Conservation (phyloP, 2,329 filamentous ascomycete species). For the Verticillium albo-atrum region DNA sequence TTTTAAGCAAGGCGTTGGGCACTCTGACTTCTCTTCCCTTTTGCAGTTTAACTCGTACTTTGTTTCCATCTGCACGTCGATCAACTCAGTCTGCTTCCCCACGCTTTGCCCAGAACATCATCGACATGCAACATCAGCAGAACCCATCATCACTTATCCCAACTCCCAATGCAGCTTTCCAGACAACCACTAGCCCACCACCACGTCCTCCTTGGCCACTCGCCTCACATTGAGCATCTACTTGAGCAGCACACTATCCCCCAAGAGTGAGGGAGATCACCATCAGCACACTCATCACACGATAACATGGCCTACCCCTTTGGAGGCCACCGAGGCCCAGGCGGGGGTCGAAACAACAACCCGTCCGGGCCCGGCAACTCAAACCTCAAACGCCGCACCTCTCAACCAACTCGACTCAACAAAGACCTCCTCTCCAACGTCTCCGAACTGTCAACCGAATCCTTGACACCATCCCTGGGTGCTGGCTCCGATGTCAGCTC, state of each 20-base stretch:
- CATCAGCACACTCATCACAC: background rate
- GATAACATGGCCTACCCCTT: constrained; percentile 1
- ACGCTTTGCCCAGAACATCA: background rate
- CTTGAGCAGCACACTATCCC: background rate
- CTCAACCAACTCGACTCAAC: background rate
- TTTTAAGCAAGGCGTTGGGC: constrained; percentile 4
- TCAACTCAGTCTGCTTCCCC: background rate
- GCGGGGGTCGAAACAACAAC: background rate
- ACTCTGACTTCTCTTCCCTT: background rate
- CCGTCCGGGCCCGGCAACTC: background rate
- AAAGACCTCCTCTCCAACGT: constrained; percentile 8
- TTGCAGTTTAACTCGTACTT: background rate
- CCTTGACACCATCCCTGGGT: constrained; percentile 7
- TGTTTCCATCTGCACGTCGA: background rate
- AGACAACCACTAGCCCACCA: background rate
- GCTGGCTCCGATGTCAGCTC: constrained; percentile 6
- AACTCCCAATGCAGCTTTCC: background rate
- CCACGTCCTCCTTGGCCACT: background rate
- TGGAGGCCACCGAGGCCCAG: background rate
- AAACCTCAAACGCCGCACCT: background rate
- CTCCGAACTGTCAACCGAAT: constrained; percentile 7
- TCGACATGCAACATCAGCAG: background rate
- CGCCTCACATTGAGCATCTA: background rate
- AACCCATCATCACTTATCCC: background rate
- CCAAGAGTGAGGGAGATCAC: background rate